phyloP scores from a whole-genome alignment of 805 yeast species.

The Lipomyces mesembrius region DNA sequence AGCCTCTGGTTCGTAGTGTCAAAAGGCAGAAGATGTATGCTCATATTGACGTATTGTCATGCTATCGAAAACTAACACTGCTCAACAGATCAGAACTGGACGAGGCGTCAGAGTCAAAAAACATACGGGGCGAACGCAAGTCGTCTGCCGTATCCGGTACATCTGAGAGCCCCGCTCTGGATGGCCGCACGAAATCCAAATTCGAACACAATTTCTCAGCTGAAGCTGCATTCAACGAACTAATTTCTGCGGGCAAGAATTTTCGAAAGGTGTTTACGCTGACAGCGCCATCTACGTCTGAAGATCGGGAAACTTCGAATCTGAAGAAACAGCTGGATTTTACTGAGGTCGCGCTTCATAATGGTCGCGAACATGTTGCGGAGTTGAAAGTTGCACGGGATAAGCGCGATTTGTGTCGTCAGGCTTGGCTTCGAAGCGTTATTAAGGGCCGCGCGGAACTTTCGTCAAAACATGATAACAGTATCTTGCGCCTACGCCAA shows the following conservation, averaged over 20 bases:
- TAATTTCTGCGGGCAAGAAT: slow-evolving; percentile 25
- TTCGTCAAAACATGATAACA: slow-evolving; percentile 30
- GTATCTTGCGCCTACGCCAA: slow-evolving; percentile 32
- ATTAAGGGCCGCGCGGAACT: slow-evolving; percentile 38
- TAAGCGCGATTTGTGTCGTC: slow-evolving; percentile 25
- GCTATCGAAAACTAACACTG: background rate
- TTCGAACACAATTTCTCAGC: slow-evolving; percentile 38
- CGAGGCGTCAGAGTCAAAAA: background rate
- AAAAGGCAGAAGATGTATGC: slow-evolving; percentile 4
- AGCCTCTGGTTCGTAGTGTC: background rate
- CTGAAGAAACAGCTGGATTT: slow-evolving; percentile 30
- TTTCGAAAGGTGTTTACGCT: slow-evolving; percentile 13
- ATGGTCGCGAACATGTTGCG: slow-evolving; percentile 29
- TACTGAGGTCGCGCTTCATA: slow-evolving; percentile 28
- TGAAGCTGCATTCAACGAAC: slow-evolving; percentile 35
- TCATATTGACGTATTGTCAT: background rate
- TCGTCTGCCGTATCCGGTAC: background rate
- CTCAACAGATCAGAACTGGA: background rate
- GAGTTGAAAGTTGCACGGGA: slow-evolving; percentile 20
- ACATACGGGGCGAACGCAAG: background rate
- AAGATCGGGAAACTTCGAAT: slow-evolving; percentile 28
- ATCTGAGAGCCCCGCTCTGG: background rate
- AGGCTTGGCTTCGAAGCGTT: slow-evolving; percentile 33
- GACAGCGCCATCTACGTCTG: slow-evolving; percentile 14
- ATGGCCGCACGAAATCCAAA: slow-evolving; percentile 20